Evolutionary conservation across 208 protist species (phyloP), one percentile per base, ranked within the genome.

Genomic region (Acanthamoeba triangularis): DNA sequence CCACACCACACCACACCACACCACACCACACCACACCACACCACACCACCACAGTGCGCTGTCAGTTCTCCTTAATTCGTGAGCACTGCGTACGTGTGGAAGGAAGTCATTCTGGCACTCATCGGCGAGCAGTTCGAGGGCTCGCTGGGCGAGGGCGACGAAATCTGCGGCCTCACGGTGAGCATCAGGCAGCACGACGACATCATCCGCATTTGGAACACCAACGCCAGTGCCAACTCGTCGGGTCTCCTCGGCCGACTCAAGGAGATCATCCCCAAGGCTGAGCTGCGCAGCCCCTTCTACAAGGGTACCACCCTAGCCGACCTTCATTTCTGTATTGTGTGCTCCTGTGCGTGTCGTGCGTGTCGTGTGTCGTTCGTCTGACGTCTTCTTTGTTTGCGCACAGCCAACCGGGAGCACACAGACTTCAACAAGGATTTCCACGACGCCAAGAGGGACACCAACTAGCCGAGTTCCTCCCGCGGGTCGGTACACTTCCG

Each of bases 61-160:
- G 25, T 25, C 47, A 59, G 28, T 52, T 37, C 33, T 44, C 88
- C 33, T 93, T 65, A 93, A 65, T 28, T 65, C 41, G 23, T 6
- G 28, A 18, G 16, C 1, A 93, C 20, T 76, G 90, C 90, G 18
- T 94, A 85, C 54, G 90, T 94, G 33, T 95, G 92, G 92, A 95
- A 88, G 74, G 92, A 95, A 52, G 35, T 95, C 30, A 63, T 95
- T 14, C 76, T 95, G 6, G 92, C 92, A 16, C 59, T 84, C 56
- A 95, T 95, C 61, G 92, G 92, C 30, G 92, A 95, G 37, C 92
- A 95, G 78, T 95, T 95, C 72, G 92, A 95, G 47, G 52, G 56
- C 10, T 20, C n/a, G 16, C 69, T 95, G 52, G 52, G 33, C 56
- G 54, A 67, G 56, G 92, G 92, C 20, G 92, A 95, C 56, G 67